Conservation (phyloP, 108 stramenopile species). For the Skeletonema marinoi region DNA sequence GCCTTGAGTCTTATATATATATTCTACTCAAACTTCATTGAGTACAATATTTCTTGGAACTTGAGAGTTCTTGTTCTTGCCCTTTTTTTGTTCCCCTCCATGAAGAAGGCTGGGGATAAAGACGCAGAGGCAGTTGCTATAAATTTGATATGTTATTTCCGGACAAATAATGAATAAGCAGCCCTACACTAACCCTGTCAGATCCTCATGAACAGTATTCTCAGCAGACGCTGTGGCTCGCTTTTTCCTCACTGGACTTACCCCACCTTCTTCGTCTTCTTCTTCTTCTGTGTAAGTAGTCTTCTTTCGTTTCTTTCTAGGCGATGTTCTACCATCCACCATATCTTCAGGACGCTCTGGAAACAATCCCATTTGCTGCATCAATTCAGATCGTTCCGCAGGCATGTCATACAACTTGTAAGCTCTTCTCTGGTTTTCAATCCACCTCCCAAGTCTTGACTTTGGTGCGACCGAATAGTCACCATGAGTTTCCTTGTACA, state of each 20-base stretch:
- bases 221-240: background rate
- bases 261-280: background rate
- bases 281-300: background rate
- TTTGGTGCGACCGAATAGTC: background rate
- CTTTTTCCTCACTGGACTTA: background rate
- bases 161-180: too few relatives aligned
- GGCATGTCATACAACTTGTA: background rate
- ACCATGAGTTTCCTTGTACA: background rate
- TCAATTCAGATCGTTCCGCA: background rate
- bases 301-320: background rate
- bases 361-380: background rate
- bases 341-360: background rate
- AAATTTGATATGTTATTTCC: too few relatives aligned
- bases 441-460: background rate
- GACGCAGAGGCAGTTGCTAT: too few relatives aligned
- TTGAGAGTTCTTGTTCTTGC: too few relatives aligned
- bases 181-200: too few relatives aligned
- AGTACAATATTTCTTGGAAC: too few relatives aligned
- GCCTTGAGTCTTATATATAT: too few relatives aligned
- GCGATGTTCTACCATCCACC: background rate
- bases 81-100: too few relatives aligned
- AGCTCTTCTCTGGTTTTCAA: background rate
- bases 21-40: too few relatives aligned
- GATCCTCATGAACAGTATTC: background rate
- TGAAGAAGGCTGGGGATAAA: too few relatives aligned